Base-by-base conservation (phyloP, 2,329 filamentous ascomycete species). In the Dichotomopilus funicola region DNA sequence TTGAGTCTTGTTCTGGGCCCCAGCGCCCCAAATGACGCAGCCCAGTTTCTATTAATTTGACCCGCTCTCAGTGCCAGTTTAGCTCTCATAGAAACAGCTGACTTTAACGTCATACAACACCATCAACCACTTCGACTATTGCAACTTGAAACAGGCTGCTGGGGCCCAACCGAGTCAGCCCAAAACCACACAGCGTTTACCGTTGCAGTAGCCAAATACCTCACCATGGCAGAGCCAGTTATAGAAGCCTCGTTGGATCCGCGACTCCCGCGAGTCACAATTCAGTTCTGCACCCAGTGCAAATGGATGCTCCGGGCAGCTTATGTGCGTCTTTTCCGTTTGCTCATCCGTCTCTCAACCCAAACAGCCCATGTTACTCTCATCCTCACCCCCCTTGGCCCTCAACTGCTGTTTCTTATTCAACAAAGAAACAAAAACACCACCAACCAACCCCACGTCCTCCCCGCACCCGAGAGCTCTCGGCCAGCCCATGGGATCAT, bases 281-380 rank as follows among this genome's bases (percentile, higher is more conserved):
- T 96, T 66, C 83, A 87, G 63, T 96, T 89, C 74, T 96, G 91
- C 74, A 96, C 89, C 0, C 90, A 96, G 73, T 96, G 91, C 72
- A 88, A 89, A 74, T 95, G 91, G 90, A 89, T 94, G 81, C 74
- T 95, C 9, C 77, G 90, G 58, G 89, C 90, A 38, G 88, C 89
- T 63, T 95, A 94, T 71, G 89, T 92, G 80, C 63, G 80, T 4
- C 8, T 10, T n/a, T 9, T 12, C 37, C 12, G 37, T 8, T 42
- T 42, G 12, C 3, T 42, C 6, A 38, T 13, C 11, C 12, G 3
- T 27, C 27, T 35, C 36, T 13, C 10, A 44, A 44, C 3, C 42
- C 19, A 13, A 44, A 7, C 4, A 19, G 11, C 43, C 42, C n/a
- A 10, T 11, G 3, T 27, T 7, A 7, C 33, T 27, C 38, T 9